Evolutionary conservation across 2,329 filamentous ascomycete genomes (phyloP), one percentile per base, ranked within the genome.

Genomic region (Cladobotryum mycophilum): DNA sequence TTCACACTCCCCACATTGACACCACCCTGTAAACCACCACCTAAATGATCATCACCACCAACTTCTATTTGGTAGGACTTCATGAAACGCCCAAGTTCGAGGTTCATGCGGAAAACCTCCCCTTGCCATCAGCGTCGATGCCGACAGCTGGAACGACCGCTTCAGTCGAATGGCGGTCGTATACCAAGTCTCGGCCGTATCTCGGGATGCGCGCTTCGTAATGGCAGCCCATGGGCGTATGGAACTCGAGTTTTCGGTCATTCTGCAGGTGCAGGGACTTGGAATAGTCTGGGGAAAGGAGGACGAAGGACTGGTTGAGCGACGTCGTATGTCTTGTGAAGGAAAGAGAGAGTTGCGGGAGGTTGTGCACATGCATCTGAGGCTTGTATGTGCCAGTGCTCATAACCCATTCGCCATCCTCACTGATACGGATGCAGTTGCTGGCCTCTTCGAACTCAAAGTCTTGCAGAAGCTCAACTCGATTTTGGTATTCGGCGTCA

Each of bases 371-470:
- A 65, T 97, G 93, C 53, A 97, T 95, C 54, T 71, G 69, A 45
- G 70, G 75, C 68, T 76, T 81, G 67, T 82, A 85, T 48, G 81
- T 85, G 73, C 89, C 90, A 47, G 91, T 95, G 62, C 88, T 95
- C 88, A 96, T 93, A 38, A 93, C 83, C 91, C 93, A 99, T 65
- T 97, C 86, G 45, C 92, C 92, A 80, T 99, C 93, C 52, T 96
- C 91, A 61, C 89, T 96, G 56, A 93, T 82, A 45, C 89, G 82
- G 56, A 99, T 82, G 65, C 92, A 96, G 59, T 85, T 82, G 65
- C 90, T 96, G 38, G 95, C 92, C 70, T 96, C 91, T 62, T 96
- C 91, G 62, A 99, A 97, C 64, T 95, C 91, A 68, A 99, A 99
- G 65, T 99, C 93, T 64, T 99, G 93, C 36, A 99, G 79, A 51